Base-by-base conservation (phyloP, 495 filamentous ascomycete species). In the Glarea lozoyensis region DNA sequence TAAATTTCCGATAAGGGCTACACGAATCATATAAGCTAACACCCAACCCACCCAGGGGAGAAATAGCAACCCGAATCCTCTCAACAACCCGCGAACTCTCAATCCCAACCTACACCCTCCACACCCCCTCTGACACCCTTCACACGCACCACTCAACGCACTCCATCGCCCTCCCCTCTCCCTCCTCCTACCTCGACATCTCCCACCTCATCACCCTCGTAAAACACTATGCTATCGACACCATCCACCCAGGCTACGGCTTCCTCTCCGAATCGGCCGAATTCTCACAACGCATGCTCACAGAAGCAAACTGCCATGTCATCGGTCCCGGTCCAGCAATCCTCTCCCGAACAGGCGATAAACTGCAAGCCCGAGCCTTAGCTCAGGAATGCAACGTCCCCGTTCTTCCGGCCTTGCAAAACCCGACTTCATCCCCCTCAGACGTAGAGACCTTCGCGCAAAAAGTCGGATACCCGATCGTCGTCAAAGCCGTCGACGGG, bases 171-270 rank as follows among this genome's bases (percentile, higher is more conserved):
- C 55, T 80, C n/a, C 48, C 62, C 2, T 72, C 72, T 1, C 56
- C 75, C 12, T 54, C 65, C 1, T 62, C 67, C 2, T 79, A 78
- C 56, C 54, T 75, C 35, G 62, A 76, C 50, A 69, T 76, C 24
- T 33, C 58, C 10, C 43, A 61, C 4, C 53, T 80, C 0, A 55
- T 78, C 11, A 46, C 58, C 2, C 37, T 78, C 17, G 69, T 43
- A 4, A 64, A 67, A 43, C 59, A 70, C 33, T 55, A 78, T 50
- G 50, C 48, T 0, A 71, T 78, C n/a, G 70, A 80, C 44, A 59
- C 72, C 10, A 60, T 80, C 3, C 75, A 79, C 51, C 76, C 77
- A 0, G 77, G 77, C 0, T 81, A 81, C 60, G 77, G 77, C 9
- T 81, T 80, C 42, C 60, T 81, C 2, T 75, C 73, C 19, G 77